These are phyloP conservation scores for Rhizomucor miehei DNA, from an alignment of 371 early-diverging fungal genomes.

Conservation along the genomic window DNA sequence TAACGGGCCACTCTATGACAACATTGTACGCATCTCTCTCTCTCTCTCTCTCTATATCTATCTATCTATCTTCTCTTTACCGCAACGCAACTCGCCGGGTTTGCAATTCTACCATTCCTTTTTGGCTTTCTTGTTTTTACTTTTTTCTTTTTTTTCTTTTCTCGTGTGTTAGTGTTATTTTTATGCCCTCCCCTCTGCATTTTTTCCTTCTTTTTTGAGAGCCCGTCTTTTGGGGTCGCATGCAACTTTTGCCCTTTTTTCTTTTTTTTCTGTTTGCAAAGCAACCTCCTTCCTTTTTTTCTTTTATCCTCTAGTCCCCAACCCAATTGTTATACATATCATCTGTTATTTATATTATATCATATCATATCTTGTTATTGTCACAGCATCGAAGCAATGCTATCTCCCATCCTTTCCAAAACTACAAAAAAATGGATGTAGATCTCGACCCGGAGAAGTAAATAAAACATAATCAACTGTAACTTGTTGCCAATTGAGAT, in stretches of 20 bases:
- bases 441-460: too few species aligned
- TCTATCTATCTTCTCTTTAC: neutral
- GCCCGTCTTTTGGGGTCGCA: neutral
- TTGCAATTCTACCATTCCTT: constrained; percentile 2
- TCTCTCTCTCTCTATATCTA: constrained; percentile 7
- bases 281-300: neutral
- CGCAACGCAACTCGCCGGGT: constrained; percentile 1
- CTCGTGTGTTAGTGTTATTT: constrained; percentile 3
- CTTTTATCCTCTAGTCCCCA: constrained; percentile 7
- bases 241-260: too few species aligned
- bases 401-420: neutral
- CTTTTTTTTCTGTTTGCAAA: too few species aligned
- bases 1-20: too few species aligned
- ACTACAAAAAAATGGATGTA: neutral
- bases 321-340: constrained; percentile 10
- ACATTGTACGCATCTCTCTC: constrained; percentile 2
- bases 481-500: too few species aligned
- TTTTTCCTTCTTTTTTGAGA: neutral
- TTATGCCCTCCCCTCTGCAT: neutral
- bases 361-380: too few species aligned
- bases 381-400: too few species aligned
- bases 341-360: constrained; percentile 7
- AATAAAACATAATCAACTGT: too few species aligned
- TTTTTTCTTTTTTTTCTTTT: constrained; percentile 6
- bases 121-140: constrained; percentile 1